Evolutionary conservation across 331 rosid genomes (phyloP).

Genomic region (Pyrus hybrid): DNA sequence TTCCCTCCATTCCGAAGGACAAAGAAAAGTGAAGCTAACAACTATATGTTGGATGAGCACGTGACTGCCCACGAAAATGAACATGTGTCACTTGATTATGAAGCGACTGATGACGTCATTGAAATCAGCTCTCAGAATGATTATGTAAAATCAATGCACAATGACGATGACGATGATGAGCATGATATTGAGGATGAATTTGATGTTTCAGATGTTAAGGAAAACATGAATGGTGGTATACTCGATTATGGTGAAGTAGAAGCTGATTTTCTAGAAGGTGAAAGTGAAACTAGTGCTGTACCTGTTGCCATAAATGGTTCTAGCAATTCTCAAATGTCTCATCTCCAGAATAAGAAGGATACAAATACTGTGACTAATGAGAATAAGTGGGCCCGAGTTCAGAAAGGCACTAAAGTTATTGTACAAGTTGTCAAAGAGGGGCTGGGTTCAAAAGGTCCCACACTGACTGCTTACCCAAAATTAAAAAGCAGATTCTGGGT

Average conservation of each 20-base stretch:
- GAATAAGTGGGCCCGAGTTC: conserved; percentile 72
- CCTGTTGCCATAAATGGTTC: conserved; percentile 41
- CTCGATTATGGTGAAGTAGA: conserved; percentile 49
- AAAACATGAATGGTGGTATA: conserved; percentile 45
- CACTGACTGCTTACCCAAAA: conserved; percentile 74
- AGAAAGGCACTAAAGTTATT: conserved; percentile 80
- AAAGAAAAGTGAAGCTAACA: conserved; percentile 36
- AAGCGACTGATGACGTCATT: conserved; percentile 25
- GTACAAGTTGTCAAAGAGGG: conserved; percentile 99
- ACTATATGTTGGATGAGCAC: conserved; percentile 14
- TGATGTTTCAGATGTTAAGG: conserved; percentile 59
- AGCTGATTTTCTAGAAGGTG: conserved; percentile 50
- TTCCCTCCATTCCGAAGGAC: conserved; percentile 78
- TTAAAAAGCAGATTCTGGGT: conserved; percentile 99
- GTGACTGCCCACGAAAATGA: conserved; percentile 27
- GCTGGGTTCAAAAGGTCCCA: conserved; percentile 87
- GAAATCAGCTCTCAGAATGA: conserved; percentile 39
- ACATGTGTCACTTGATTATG: conserved; percentile 21
- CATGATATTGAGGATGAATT: conserved; percentile 70
- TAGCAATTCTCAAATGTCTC: conserved; percentile 31
- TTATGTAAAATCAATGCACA: conserved; percentile 33
- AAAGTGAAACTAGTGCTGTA: conserved; percentile 34
- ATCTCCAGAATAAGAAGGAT: conserved; percentile 36
- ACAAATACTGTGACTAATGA: conserved; percentile 21
- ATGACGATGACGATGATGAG: conserved; percentile 50